phyloP scores from a whole-genome alignment of 331 rosid genomes.

The Quercus tomentella region DNA sequence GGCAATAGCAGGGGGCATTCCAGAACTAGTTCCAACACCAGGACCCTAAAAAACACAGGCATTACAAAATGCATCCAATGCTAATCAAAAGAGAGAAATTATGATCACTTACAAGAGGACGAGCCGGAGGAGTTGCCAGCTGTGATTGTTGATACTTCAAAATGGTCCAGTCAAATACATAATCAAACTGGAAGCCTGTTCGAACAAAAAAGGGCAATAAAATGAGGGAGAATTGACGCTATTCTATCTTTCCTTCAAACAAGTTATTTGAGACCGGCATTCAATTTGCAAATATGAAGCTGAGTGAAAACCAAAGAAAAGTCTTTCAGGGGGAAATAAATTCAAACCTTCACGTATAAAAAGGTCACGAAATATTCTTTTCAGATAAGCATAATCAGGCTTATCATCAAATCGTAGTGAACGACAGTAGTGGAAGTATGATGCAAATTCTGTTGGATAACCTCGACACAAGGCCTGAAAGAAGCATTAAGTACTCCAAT shows the following conservation, averaged over 20 bases:
- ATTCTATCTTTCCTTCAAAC: neutral
- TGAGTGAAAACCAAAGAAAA: neutral
- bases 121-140: constrained; percentile 83
- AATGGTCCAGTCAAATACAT: constrained; percentile 99
- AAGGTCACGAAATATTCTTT: constrained; percentile 93
- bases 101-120: constrained; percentile 49
- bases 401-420: constrained; percentile 91
- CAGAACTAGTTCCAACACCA: constrained; percentile 87
- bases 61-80: constrained; percentile 11
- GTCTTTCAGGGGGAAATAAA: neutral
- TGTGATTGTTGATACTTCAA: constrained; percentile 99
- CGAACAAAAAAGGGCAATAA: constrained; percentile 18
- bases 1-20: constrained; percentile 62
- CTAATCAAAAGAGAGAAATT: neutral
- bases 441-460: constrained; percentile 96
- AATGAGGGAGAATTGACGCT: neutral
- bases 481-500: constrained; percentile 17
- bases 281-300: neutral
- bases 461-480: constrained; percentile 89
- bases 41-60: constrained; percentile 51
- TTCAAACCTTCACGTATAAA: constrained; percentile 91
- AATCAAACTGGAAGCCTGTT: constrained; percentile 96
- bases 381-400: constrained; percentile 96
- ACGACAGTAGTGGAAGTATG: constrained; percentile 96
- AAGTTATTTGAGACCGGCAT: neutral